Conservation (phyloP, 208 protist species). For the Leishmania tropica region DNA sequence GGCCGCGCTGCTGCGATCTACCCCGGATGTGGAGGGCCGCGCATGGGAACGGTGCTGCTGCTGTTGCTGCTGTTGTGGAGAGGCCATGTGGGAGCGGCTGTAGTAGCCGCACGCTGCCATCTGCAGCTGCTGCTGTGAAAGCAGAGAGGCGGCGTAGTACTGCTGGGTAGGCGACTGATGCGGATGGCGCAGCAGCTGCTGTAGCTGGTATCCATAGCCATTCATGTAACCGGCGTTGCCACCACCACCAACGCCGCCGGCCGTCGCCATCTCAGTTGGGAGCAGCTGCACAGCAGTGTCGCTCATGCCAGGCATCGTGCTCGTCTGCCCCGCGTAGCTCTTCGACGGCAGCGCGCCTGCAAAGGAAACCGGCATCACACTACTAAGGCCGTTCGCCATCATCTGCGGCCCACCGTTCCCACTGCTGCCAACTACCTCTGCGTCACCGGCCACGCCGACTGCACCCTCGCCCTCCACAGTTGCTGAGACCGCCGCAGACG, state of each 20-base stretch:
- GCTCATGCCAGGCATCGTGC: neutral
- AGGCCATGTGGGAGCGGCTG: neutral
- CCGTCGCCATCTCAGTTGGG: neutral
- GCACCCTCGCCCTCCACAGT: neutral
- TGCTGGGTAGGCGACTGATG: neutral
- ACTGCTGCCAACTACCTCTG: neutral
- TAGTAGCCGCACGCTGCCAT: neutral
- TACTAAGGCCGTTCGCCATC: neutral
- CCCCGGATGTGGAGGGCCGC: neutral
- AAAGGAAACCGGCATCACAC: neutral
- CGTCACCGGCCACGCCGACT: neutral
- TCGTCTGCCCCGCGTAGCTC: slow-evolving; percentile 4
- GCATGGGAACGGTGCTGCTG: neutral
- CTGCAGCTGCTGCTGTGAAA: slow-evolving; percentile 5
- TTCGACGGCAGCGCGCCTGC: neutral
- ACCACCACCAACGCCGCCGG: neutral
- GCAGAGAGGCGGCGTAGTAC: neutral
- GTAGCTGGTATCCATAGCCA: slow-evolving; percentile 1
- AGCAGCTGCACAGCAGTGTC: neutral
- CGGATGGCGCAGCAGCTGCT: neutral
- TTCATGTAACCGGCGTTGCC: neutral
- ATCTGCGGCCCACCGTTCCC: neutral
- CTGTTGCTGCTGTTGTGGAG: slow-evolving; percentile 14
- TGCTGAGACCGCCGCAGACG: neutral
- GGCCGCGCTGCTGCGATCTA: neutral